Evolutionary conservation across 768 basidiomycete species (phyloP).

Genomic region (Thelephora ganbajun): DNA sequence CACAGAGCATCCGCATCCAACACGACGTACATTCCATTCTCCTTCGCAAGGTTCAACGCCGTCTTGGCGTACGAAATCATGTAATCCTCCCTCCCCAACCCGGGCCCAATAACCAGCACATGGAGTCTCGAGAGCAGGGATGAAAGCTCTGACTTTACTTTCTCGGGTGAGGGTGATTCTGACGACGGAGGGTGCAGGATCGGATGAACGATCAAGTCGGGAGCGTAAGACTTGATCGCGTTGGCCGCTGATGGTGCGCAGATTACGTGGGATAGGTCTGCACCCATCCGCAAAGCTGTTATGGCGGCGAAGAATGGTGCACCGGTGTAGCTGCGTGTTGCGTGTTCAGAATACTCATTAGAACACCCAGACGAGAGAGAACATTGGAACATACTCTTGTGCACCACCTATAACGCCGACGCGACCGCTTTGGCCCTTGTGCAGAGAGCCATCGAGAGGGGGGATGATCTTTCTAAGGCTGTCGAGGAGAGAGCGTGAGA

Average conservation of each 20-base stretch:
- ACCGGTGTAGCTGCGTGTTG: slow-evolving; percentile 73
- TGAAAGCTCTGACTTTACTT: slow-evolving; percentile 38
- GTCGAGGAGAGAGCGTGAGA: slow-evolving; percentile 27
- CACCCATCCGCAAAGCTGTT: slow-evolving; percentile 79
- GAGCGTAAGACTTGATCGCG: slow-evolving; percentile 94
- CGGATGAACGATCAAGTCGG: slow-evolving; percentile 94
- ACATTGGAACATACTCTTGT: slow-evolving; percentile 50
- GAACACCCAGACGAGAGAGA: neutral
- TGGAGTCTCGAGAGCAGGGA: slow-evolving; percentile 78
- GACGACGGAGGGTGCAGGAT: slow-evolving; percentile 63
- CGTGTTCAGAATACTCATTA: neutral
- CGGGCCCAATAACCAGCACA: slow-evolving; percentile 87
- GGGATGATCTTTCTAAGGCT: slow-evolving; percentile 80
- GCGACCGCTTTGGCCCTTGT: slow-evolving; percentile 95
- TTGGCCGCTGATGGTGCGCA: slow-evolving; percentile 86
- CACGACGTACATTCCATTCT: slow-evolving; percentile 74
- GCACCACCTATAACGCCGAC: slow-evolving; percentile 93
- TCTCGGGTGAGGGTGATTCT: slow-evolving; percentile 24
- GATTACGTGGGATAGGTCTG: slow-evolving; percentile 93
- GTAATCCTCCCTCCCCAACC: slow-evolving; percentile 79
- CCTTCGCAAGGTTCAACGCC: slow-evolving; percentile 60
- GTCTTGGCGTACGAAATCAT: slow-evolving; percentile 77
- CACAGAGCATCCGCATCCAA: slow-evolving; percentile 90
- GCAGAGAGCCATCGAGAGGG: slow-evolving; percentile 74
- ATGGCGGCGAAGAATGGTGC: slow-evolving; percentile 95